phyloP scores from a whole-genome alignment of 2,329 filamentous ascomycete species.

The Xylariaceae sp. region DNA sequence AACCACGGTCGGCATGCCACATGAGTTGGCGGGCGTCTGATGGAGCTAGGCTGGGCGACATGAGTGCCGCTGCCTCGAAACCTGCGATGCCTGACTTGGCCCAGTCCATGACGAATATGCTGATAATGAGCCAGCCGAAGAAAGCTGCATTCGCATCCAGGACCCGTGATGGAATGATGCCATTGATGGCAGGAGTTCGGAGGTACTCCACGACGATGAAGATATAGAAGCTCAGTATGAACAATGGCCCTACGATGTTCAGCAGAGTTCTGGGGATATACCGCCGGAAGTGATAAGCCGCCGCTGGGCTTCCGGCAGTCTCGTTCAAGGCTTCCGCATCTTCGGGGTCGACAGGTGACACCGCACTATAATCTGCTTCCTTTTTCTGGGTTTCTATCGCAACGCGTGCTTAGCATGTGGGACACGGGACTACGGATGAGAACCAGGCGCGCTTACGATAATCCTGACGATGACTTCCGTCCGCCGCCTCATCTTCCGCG shows the following conservation, averaged over 20 bases:
- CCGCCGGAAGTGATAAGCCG: background rate
- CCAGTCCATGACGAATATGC: conserved; percentile 7
- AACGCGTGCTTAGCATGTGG: background rate
- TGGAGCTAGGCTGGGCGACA: conserved; percentile 1
- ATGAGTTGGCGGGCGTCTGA: conserved; percentile 2
- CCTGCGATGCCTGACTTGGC: conserved; percentile 2
- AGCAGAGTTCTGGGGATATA: background rate
- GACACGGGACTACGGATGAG: background rate
- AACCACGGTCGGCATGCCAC: conserved; percentile 3
- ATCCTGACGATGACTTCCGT: background rate
- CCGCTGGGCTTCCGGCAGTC: background rate
- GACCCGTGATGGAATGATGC: background rate
- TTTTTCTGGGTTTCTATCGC: background rate
- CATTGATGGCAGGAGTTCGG: conserved; percentile 1
- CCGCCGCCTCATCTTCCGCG: background rate
- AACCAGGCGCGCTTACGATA: background rate
- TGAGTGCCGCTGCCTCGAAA: conserved; percentile 3
- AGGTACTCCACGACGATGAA: conserved; percentile 4
- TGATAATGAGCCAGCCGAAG: conserved; percentile 5
- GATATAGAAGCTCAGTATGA: conserved; percentile 1
- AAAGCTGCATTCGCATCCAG: conserved; percentile 3
- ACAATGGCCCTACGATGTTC: background rate
- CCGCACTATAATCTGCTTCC: background rate
- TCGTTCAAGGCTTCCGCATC: background rate
- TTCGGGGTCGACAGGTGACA: background rate